Base-by-base conservation (phyloP, 768 basidiomycete species). In the Tremella yokohamensis region DNA sequence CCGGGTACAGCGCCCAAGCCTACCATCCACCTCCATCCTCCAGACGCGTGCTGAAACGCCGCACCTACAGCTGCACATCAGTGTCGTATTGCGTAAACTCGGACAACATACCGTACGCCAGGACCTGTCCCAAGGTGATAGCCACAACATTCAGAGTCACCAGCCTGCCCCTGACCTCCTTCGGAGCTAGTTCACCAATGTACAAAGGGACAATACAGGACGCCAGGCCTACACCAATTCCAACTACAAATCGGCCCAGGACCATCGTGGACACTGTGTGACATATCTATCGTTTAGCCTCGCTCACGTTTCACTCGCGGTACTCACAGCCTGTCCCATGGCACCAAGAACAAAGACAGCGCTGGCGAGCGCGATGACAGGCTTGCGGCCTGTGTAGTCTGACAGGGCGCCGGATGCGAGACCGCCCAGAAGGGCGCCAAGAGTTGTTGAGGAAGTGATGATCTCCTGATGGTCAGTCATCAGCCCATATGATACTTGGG, bases 11-110 rank as follows among this genome's bases (percentile, higher is more conserved):
- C 83, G 13, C 88, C 87, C 1, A 90, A 77, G 2, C 87, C 89
- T 15, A 88, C 86, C 86, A 89, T 87, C 84, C 84, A 90, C 52
- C 89, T 78, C 89, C 89, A 91, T 1, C 89, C 89, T 2, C 80
- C 77, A 29, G 75, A 74, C 52, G 82, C 75, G 56, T 82, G 81
- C 39, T 71, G 60, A 58, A 78, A 78, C 8, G 68, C 67, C n/a
- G 72, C 66, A 24, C 73, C 75, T 29, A 76, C 73, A n/a, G 62
- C 72, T 65, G 59, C 51, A 8, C 52, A 60, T 54, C 24, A 60
- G 25, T 8, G 15, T 38, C 3, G 8, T 16, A 45, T 22, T 18
- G 15, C 42, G 15, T 16, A 63, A 87, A 87, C 1, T 82, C 85
- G 20, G 85, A 85, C 22, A 83, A 86, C 54, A 85, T 84, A 18